These are phyloP conservation scores for Jatropha curcas DNA, from an alignment of 345 rosid species.

Conservation along the genomic window DNA sequence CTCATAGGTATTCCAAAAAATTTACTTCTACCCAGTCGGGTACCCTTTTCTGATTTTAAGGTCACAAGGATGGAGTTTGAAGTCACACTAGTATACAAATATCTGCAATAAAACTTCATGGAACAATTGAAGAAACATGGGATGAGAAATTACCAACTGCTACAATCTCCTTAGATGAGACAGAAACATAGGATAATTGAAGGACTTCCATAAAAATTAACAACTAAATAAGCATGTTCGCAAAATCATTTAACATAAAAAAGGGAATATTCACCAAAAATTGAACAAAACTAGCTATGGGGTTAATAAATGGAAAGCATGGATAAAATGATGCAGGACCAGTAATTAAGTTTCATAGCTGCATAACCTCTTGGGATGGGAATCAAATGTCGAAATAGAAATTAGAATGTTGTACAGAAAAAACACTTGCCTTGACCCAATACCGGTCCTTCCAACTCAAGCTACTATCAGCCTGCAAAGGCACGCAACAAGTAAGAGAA, in stretches of 20 bases:
- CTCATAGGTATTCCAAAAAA: not conserved
- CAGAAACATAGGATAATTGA: not conserved
- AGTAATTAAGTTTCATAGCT: not conserved
- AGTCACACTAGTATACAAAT: not conserved
- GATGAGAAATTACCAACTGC: not conserved
- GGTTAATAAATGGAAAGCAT: not conserved
- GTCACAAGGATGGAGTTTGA: not conserved
- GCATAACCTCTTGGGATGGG: not conserved
- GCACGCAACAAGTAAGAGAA: not conserved
- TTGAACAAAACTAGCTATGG: not conserved
- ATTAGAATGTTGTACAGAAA: not conserved
- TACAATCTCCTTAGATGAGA: not conserved
- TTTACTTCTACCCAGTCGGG: not conserved
- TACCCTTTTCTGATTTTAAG: not conserved
- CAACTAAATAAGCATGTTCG: not conserved
- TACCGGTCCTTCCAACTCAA: slow-evolving; percentile 77
- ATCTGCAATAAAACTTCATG: not conserved
- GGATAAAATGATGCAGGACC: slow-evolving; percentile 1
- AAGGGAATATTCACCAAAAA: not conserved
- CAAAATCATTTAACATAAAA: not conserved
- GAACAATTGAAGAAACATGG: not conserved
- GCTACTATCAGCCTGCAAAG: slow-evolving; percentile 68
- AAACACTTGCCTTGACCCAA: slow-evolving; percentile 91
- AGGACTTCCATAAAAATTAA: slow-evolving; percentile 2
- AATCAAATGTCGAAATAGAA: not conserved